These are phyloP conservation scores for Galeopsis tetrahit DNA, from an alignment of 257 asterid species.

Conservation along the genomic window DNA sequence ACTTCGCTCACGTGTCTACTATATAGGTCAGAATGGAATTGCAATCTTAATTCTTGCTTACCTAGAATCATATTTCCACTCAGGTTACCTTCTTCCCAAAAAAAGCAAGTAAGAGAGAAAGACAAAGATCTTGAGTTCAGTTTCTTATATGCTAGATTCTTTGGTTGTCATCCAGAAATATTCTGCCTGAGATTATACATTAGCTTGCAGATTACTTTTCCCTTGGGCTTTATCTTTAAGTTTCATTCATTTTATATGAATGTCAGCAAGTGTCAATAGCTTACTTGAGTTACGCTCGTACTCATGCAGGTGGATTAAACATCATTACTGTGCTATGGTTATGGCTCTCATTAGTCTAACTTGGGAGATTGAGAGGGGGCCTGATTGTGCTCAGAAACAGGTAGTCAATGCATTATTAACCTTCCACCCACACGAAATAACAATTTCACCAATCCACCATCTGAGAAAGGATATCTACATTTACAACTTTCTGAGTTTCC, in stretches of 20 bases:
- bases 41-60: not conserved
- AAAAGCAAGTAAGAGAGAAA: not conserved
- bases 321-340: constrained; percentile 92
- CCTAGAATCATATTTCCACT: not conserved
- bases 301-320: constrained; percentile 90
- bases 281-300: constrained; percentile 5
- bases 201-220: constrained; percentile 7
- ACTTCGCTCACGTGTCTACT: not conserved
- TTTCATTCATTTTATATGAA: not conserved
- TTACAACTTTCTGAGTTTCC: constrained; percentile 16
- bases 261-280: constrained; percentile 9
- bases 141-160: not conserved
- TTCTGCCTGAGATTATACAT: constrained; percentile 4
- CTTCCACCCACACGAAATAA: constrained; percentile 7
- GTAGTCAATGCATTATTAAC: constrained; percentile 37
- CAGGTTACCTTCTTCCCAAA: not conserved
- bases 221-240: not conserved
- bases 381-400: constrained; percentile 91
- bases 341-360: constrained; percentile 99
- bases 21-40: constrained; percentile 9
- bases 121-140: not conserved
- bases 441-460: constrained; percentile 15
- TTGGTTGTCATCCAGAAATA: not conserved
- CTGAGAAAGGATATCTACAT: constrained; percentile 22
- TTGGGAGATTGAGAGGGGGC: constrained; percentile 93